Percentiles rank a stretch among this genome's conserved stretches.
Conservation (phyloP, 2,329 filamentous ascomycete genomes). For the Talaromyces atroroseus region DNA sequence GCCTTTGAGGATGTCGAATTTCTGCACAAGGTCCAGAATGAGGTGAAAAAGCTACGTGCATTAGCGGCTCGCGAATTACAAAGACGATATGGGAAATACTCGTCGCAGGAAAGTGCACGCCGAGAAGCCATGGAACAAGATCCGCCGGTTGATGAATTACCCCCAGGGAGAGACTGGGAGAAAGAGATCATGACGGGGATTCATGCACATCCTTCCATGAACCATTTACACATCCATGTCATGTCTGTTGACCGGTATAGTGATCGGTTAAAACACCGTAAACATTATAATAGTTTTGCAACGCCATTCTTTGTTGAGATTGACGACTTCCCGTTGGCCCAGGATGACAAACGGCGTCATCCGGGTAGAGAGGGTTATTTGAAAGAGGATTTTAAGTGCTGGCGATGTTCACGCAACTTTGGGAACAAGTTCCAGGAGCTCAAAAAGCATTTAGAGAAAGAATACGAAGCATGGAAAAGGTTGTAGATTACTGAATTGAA, state of each 20-base stretch:
- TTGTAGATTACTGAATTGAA: neutral
- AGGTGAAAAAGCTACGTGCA: conserved; percentile 55
- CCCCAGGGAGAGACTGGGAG: conserved; percentile 71
- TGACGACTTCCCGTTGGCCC: conserved; percentile 69
- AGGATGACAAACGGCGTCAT: conserved; percentile 59
- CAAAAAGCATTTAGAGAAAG: conserved; percentile 68
- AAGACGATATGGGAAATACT: conserved; percentile 60
- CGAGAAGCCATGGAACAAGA: conserved; percentile 60
- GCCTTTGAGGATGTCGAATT: conserved; percentile 69
- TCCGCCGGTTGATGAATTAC: conserved; percentile 48
- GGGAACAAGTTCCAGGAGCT: conserved; percentile 66
- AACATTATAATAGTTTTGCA: conserved; percentile 89
- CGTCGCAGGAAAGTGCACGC: conserved; percentile 57
- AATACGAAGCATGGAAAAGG: conserved; percentile 70
- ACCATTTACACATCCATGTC: conserved; percentile 84
- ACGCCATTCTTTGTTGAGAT: conserved; percentile 77
- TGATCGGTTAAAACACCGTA: conserved; percentile 65
- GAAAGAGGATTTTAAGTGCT: conserved; percentile 65
- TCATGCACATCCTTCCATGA: conserved; percentile 87
- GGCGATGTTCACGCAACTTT: conserved; percentile 74
- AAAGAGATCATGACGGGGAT: conserved; percentile 70
- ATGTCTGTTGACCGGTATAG: conserved; percentile 74
- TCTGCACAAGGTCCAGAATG: conserved; percentile 56
- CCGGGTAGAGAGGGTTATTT: conserved; percentile 56
- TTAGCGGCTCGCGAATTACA: conserved; percentile 72